Base-by-base conservation (phyloP, 1,284 basidiomycete species). In the Fomitopsis betulina region DNA sequence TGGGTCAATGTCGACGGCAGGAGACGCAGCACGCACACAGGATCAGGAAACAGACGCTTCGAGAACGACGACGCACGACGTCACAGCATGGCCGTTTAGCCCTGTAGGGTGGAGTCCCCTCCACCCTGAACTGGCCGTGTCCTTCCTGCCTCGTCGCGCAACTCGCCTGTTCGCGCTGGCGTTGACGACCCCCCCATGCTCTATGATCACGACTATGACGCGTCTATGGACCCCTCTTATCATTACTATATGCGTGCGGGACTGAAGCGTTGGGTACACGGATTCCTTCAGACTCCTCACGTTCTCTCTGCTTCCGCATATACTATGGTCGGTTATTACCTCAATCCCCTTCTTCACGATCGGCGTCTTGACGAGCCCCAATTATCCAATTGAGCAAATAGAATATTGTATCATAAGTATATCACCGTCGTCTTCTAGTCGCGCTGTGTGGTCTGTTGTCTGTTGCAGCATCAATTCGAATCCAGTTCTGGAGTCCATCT, bases 1-100 rank as follows among this genome's bases (percentile, higher is more conserved):
- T 83, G 82, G 80, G 74, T 82, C 30, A 85, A 85, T 66, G 67
- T 81, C 2, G 85, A 86, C 25, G 79, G 79, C n/a, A 73, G 86
- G 58, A 75, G 84, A 64, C 79, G 80, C 38, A 76, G 74, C 56
- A 54, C 67, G 45, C 72, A 74, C 2, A 55, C 56, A 37, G 61
- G 56, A n/a, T 62, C 61, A 4, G 60, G 63, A 51, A 52, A 60
- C 13, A 60, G 70, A 38, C 57, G 71, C 33, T 32, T 68, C 23
- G 72, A 72, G 50, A 66, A 65, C n/a, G 75, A 76, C 58, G 75
- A 76, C 54, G 58, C 62, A 1, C 65, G 75, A 52, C 64, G 74
- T 47, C 75, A 76, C 61, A 76, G 75, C 60, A 72, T 75, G 68
- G 73, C 75, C 8, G 69, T 73, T 43, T 76, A 68, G 55, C 54